Conservation (phyloP, 129 eudicot species). For the Scalesia atractyloides region DNA sequence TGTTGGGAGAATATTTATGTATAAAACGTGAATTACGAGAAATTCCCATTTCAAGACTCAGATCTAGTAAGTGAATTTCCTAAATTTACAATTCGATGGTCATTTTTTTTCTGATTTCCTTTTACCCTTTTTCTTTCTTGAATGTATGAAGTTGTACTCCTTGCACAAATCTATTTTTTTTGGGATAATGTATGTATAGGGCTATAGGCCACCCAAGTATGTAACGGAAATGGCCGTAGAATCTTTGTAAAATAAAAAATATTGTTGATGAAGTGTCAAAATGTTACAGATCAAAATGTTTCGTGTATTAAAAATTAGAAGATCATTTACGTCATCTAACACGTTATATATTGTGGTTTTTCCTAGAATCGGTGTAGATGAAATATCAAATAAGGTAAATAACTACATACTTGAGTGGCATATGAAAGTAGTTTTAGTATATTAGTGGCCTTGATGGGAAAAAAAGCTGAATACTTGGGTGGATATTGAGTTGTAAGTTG, state of each 20-base stretch:
- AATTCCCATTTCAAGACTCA: conserved; percentile 74
- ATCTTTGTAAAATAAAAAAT: neutral
- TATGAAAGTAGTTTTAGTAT: neutral
- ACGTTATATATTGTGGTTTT: neutral
- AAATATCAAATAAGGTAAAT: neutral
- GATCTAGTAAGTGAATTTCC: conserved; percentile 67
- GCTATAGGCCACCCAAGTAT: neutral
- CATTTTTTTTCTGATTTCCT: neutral
- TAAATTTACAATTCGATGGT: neutral
- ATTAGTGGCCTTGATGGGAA: neutral
- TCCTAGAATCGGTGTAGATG: neutral
- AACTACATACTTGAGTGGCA: neutral
- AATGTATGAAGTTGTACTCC: neutral
- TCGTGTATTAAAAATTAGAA: neutral
- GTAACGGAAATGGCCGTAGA: no score
- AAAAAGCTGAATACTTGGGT: neutral
- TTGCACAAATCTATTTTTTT: neutral
- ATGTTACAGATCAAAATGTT: neutral
- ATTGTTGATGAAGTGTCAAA: neutral
- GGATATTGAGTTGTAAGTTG: neutral
- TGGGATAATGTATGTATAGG: neutral
- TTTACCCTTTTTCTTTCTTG: neutral
- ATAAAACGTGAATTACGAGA: conserved; percentile 77
- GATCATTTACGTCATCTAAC: neutral
- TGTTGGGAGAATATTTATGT: conserved; percentile 92